Evolutionary conservation across 2,329 filamentous ascomycete genomes (phyloP), one percentile per base, ranked within the genome.

Genomic region (Gaeumannomyces tritici): DNA sequence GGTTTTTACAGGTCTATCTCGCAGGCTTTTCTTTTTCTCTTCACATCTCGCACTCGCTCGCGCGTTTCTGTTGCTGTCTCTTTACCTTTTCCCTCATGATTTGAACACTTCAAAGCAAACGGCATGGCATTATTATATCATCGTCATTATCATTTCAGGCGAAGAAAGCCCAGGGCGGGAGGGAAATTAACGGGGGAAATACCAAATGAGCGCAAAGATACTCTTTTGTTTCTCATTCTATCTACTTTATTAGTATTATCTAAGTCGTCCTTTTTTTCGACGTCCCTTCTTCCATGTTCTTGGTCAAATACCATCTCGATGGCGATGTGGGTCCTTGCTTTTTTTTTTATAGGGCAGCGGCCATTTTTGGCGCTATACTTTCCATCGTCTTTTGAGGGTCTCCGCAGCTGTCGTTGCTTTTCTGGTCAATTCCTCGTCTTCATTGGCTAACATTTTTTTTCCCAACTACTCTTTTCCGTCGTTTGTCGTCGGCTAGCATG

Each of bases 101-200:
- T 62, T 26, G 64, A 57, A 64, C 35, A 55, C 59, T 8, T 9
- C 7, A 33, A 63, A 51, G 42, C 42, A 51, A 51, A 51, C 42
- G 42, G 42, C 42, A 51, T 51, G 42, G 42, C 42, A 51, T 51
- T n/a, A 51, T 51, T n/a, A 51, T 51, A 51, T 51, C 42, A 51
- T 51, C 42, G 42, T 51, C 42, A 51, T 51, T 8, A 51, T 51
- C 42, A 51, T n/a, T 51, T 47, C 42, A 47, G 35, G 35, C 35
- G 35, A 42, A 42, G 35, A 42, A 42, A 42, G 18, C 42, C 42
- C 42, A 47, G 18, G 42, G 42, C 18, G 42, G 42, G 42, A 47
- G 42, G 42, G 42, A 51, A 51, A 51, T n/a, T 51, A 51, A 51
- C 42, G 42, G n/a, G n/a, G 42, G 42, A 51, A 51, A 51, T 51